Evolutionary conservation across 257 asterid genomes (phyloP), one percentile per base, ranked within the genome.

Genomic region (Fraxinus excelsior): DNA sequence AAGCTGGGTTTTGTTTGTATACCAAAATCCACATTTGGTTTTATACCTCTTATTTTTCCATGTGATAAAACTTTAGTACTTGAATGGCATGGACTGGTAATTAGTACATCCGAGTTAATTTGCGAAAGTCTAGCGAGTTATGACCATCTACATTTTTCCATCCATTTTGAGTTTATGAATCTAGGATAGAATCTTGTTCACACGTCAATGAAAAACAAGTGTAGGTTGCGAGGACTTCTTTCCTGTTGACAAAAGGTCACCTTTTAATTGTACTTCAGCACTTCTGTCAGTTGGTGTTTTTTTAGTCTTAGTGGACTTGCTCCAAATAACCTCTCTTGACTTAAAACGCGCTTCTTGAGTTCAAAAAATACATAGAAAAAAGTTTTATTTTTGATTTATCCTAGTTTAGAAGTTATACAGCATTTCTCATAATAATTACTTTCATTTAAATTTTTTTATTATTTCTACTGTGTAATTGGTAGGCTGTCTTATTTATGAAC

Each of bases 401-500:
- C 38, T 73, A 14, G 37, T 70, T 56, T 21, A 65, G 19, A 79
- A 13, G 51, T 65, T 74, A 67, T 58, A 60, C 75, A 62, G 40
- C 60, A 42, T 62, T 73, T 70, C 64, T 73, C 77, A 51, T 51
- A 21, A 35, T 40, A 23, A 56, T 51, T 53, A n/a, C 44, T 74
- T 78, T 81, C 18, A 71, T 79, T 42, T 76, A 42, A 29, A 58
- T 31, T 64, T 56, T 51, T 32, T 84, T 60, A 56, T 74, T 72
- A 19, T 74, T 77, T 82, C 73, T 80, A 56, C 65, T 73, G 80
- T 80, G 78, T 72, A 83, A 80, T 72, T 82, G 80, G 64, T 88
- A 96, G 99, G 99, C 75, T 93, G 99, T 84, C 93, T 96, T 70
- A 93, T 96, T 72, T 90, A 91, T 87, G 99, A 96, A 84, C 96